Conservation (phyloP, 768 basidiomycete species). For the Phanerochaete carnosa region DNA sequence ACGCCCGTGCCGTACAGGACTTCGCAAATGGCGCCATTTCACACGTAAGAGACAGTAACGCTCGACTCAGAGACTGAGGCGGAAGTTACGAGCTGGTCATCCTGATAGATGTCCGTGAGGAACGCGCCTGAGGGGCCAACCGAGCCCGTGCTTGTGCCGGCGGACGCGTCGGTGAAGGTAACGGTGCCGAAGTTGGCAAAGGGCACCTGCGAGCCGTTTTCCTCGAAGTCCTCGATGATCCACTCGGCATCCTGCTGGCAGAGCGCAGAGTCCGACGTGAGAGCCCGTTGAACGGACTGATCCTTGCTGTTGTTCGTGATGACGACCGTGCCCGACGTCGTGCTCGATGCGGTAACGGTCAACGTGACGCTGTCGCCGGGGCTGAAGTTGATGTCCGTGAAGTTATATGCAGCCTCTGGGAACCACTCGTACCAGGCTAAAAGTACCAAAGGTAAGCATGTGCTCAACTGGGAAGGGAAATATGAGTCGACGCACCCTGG, state of each 20-base stretch:
- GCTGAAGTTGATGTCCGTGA: slow-evolving; percentile 22
- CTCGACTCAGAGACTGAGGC: slow-evolving; percentile 19
- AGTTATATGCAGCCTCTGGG: slow-evolving; percentile 23
- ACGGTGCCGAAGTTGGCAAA: slow-evolving; percentile 32
- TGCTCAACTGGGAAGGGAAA: not conserved
- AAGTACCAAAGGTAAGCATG: too few species aligned
- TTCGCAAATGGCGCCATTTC: too few species aligned
- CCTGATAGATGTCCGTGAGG: slow-evolving; percentile 32
- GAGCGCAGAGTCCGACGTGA: slow-evolving; percentile 21
- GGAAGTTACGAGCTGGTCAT: slow-evolving; percentile 26
- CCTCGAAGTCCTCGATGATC: slow-evolving; percentile 19
- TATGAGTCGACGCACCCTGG: slow-evolving; percentile 18
- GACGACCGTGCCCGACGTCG: slow-evolving; percentile 17
- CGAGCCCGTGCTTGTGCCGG: slow-evolving; percentile 21
- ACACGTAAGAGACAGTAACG: slow-evolving; percentile 26
- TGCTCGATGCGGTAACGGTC: not conserved
- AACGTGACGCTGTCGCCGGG: slow-evolving; percentile 1
- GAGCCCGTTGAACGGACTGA: slow-evolving; percentile 18
- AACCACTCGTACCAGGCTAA: slow-evolving; percentile 28
- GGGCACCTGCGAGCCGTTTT: slow-evolving; percentile 21
- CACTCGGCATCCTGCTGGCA: slow-evolving; percentile 30
- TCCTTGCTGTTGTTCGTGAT: slow-evolving; percentile 22
- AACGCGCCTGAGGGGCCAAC: slow-evolving; percentile 23
- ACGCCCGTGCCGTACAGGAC: too few species aligned
- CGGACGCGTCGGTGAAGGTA: slow-evolving; percentile 26